Percentiles rank a stretch among this genome's conserved stretches.
These are phyloP conservation scores for Beauveria varroae DNA, from an alignment of 2,329 filamentous ascomycete species.

Conservation along the genomic window DNA sequence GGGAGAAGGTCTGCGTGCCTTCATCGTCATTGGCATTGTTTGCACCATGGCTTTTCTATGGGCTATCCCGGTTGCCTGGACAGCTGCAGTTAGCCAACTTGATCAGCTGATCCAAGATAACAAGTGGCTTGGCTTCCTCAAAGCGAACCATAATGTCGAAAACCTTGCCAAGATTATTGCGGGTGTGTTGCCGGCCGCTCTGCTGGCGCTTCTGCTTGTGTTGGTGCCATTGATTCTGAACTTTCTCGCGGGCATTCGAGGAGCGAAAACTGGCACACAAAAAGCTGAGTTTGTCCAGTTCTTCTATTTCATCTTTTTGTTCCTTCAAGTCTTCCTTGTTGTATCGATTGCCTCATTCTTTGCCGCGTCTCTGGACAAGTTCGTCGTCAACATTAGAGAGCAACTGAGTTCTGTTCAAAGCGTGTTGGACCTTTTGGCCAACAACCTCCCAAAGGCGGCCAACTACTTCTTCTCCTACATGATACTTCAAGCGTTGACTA, in stretches of 20 bases:
- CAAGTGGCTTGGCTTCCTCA: slow-evolving; percentile 64
- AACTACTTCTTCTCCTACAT: slow-evolving; percentile 99
- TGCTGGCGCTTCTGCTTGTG: slow-evolving; percentile 72
- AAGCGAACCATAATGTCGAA: slow-evolving; percentile 48
- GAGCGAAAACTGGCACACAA: slow-evolving; percentile 74
- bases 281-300: slow-evolving; percentile 77
- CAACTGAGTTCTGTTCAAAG: slow-evolving; percentile 47
- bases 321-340: slow-evolving; percentile 90
- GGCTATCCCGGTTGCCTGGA: slow-evolving; percentile 86
- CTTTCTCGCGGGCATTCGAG: slow-evolving; percentile 64
- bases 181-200: slow-evolving; percentile 74
- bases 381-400: slow-evolving; percentile 45
- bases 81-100: slow-evolving; percentile 73
- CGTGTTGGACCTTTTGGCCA: slow-evolving; percentile 64
- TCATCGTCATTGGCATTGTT: slow-evolving; percentile 57
- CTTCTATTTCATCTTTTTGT: slow-evolving; percentile 91
- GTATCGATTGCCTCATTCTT: slow-evolving; percentile 78
- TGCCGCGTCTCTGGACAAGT: slow-evolving; percentile 51
- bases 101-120: slow-evolving; percentile 58
- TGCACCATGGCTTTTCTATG: slow-evolving; percentile 75
- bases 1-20: slow-evolving; percentile 71
- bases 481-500: slow-evolving; percentile 86
- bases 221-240: slow-evolving; percentile 74
- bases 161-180: slow-evolving; percentile 60
- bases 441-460: slow-evolving; percentile 74